Evolutionary conservation across 768 basidiomycete species (phyloP).

Genomic region (Rhodotorula toruloides): DNA sequence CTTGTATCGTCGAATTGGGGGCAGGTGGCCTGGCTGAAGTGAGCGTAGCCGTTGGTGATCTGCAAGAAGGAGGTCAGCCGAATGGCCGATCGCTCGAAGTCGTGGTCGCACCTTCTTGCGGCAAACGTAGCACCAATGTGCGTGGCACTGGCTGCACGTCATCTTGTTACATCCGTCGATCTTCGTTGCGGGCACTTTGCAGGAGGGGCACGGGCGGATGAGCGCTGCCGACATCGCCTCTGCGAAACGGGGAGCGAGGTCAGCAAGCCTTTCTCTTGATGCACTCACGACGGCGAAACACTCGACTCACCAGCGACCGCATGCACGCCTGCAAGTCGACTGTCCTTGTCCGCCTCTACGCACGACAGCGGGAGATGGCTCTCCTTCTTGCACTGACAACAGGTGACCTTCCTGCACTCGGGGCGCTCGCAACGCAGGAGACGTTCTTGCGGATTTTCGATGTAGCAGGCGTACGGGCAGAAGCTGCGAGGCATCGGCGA

Average conservation of each 20-base stretch:
- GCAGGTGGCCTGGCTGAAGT: constrained; percentile 20
- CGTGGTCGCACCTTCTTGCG: neutral
- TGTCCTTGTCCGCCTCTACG: constrained; percentile 44
- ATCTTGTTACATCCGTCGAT: constrained; percentile 43
- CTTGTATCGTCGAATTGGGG: constrained; percentile 28
- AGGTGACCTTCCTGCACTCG: constrained; percentile 36
- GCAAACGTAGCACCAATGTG: constrained; percentile 48
- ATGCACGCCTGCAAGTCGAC: constrained; percentile 46
- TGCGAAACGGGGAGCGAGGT: constrained; percentile 31
- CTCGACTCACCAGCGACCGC: constrained; percentile 36
- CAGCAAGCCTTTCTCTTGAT: too few species aligned
- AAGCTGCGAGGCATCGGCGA: constrained; percentile 10
- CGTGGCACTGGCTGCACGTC: constrained; percentile 34
- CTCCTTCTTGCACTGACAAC: constrained; percentile 40
- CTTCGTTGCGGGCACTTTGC: constrained; percentile 45
- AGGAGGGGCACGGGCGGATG: constrained; percentile 48
- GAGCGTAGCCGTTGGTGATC: constrained; percentile 37
- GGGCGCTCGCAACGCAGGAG: constrained; percentile 35
- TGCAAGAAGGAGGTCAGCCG: neutral
- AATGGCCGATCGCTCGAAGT: neutral
- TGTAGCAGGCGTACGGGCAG: constrained; percentile 36
- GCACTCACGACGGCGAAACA: too few species aligned
- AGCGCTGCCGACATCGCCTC: constrained; percentile 50
- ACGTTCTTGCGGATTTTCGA: constrained; percentile 38
- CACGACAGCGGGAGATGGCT: constrained; percentile 49